Base-by-base conservation (phyloP, 441 rosid genomes). In the Adansonia grandidieri region DNA sequence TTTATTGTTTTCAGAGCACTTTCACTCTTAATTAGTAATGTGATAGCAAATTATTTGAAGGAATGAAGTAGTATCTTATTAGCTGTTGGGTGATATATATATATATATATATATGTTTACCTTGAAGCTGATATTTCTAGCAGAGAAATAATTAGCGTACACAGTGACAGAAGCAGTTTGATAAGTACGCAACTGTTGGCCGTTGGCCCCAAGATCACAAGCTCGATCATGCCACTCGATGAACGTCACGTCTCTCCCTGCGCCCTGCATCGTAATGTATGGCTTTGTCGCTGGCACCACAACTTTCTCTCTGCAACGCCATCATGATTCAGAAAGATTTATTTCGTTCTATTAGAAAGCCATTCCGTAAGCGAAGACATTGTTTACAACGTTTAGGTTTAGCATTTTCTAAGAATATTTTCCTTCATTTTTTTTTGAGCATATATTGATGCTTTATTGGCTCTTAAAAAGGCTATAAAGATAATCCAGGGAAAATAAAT, bases 201-300 rank as follows among this genome's bases (percentile, higher is more conserved):
- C 97, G 1, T 90, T 86, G 50, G 92, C 82, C 9, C 94, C 98
- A 9, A 86, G 97, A 79, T 95, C 98, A 4, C 91, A 80, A 0
- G 98, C 98, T 74, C 97, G 86, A 80, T 95, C 98, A 70, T 95
- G 98, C 98, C 98, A 95, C 77, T 95, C 98, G 15, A 95, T 90
- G 82, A 87, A 85, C 37, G 97, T 93, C 83, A 82, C 82, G 37
- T 89, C 94, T 62, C 91, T 88, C 54, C 98, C 98, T 0, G 89
- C 93, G 3, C 98, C 98, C 82, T 91, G 89, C 74, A 95, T 91
- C 40, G 97, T 95, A 56, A 93, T 85, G 88, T 89, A 93, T 37
- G 96, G 97, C 83, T 95, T 95, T 10, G 89, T 83, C 74, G 75
- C 90, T 47, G 96, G 94, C 85, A 95, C 97, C 82, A 85, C 87